Base-by-base conservation (phyloP, 345 rosid genomes). In the Iberis pinnata region DNA sequence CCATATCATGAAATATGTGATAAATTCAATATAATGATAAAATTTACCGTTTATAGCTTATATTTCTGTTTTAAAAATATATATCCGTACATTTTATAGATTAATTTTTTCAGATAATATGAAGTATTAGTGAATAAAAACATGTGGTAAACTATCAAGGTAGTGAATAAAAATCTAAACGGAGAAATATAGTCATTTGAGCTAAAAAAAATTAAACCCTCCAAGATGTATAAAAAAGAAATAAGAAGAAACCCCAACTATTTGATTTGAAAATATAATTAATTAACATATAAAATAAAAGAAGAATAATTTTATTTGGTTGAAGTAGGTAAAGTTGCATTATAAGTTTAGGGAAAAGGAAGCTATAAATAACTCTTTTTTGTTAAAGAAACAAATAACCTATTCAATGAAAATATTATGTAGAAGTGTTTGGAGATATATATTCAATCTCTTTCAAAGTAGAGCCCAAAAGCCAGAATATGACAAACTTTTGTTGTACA, bases 371-470 rank as follows among this genome's bases (percentile, higher is more conserved):
- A 55, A 33, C 43, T 31, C 14, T n/a, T n/a, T n/a, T n/a, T n/a
- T n/a, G n/a, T n/a, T n/a, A n/a, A n/a, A n/a, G n/a, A n/a, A n/a
- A n/a, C n/a, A n/a, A n/a, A n/a, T n/a, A n/a, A n/a, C n/a, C n/a
- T n/a, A 56, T 56, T 40, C 54, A 18, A 46, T 64, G 58, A 24
- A 62, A 74, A 65, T 53, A 62, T 64, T 41, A 69, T 16, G 63
- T 27, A 63, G 36, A 55, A 46, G 40, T 44, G 68, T 55, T 67
- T 61, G 40, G 68, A 54, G 61, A 29, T 39, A 44, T 60, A 50
- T 31, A 50, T 59, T 69, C 63, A 38, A 47, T 65, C 56, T 60
- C 78, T 59, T 53, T 69, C 71, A 16, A 49, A 48, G 69, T 64
- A 64, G 69, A 56, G 63, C 63, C 69, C 69, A 64, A 56, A 41